Evolutionary conservation across 768 basidiomycete genomes (phyloP).

Genomic region (Trichaptum fuscoviolaceum): DNA sequence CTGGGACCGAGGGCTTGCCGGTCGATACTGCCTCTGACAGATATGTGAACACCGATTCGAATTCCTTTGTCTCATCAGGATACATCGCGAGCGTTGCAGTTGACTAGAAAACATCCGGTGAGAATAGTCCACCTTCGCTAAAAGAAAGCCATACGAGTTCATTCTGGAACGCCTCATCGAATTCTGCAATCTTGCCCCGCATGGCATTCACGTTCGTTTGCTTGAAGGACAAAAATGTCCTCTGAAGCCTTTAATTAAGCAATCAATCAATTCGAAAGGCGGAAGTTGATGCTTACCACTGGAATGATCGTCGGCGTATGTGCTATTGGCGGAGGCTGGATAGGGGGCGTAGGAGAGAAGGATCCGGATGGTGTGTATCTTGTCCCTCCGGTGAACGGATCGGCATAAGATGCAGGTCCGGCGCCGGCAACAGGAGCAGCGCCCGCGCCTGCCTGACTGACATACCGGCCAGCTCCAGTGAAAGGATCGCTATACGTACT

Average conservation of each 20-base stretch:
- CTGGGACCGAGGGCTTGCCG: constrained; percentile 25
- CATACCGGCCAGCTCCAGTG: constrained; percentile 64
- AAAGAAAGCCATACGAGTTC: constrained; percentile 53
- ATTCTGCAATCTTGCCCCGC: constrained; percentile 71
- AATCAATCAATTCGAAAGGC: constrained; percentile 26
- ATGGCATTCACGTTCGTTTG: constrained; percentile 78
- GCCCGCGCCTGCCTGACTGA: background rate
- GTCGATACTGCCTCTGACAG: constrained; percentile 40
- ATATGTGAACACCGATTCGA: constrained; percentile 62
- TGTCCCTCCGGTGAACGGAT: constrained; percentile 72
- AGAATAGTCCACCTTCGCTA: background rate
- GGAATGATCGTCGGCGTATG: constrained; percentile 25
- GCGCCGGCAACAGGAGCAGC: constrained; percentile 3
- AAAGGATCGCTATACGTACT: constrained; percentile 52
- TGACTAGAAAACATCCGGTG: constrained; percentile 37
- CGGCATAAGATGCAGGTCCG: constrained; percentile 38
- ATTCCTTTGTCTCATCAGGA: constrained; percentile 49
- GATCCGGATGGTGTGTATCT: constrained; percentile 44
- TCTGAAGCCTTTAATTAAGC: constrained; percentile 35
- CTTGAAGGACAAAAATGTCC: constrained; percentile 70
- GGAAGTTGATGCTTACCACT: constrained; percentile 24
- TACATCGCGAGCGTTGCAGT: constrained; percentile 68
- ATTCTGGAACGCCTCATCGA: constrained; percentile 59
- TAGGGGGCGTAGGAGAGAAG: constrained; percentile 26
- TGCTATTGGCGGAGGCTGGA: constrained; percentile 25